A percentile compares a stretch with the other conserved stretches of the same genome.
These are phyloP conservation scores for Xylaria cubensis DNA, from an alignment of 495 filamentous ascomycete genomes.

Conservation along the genomic window DNA sequence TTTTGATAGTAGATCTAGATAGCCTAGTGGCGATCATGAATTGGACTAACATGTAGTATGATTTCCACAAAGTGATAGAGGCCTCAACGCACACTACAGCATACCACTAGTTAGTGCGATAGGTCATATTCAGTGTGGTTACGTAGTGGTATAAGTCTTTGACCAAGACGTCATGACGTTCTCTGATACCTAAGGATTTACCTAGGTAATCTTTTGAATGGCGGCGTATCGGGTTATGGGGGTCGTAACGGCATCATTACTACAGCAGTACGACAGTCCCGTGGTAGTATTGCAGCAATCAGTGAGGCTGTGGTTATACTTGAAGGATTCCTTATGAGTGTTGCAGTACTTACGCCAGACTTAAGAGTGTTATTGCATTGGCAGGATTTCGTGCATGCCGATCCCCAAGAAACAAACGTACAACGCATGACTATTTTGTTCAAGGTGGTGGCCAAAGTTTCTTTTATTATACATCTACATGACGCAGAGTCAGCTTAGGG, in stretches of 20 bases:
- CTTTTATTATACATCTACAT: constrained; percentile 25
- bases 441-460: constrained; percentile 14
- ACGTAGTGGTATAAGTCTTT: background rate
- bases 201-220: background rate
- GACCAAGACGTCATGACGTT: background rate
- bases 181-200: background rate
- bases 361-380: background rate
- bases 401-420: background rate
- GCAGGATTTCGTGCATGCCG: constrained; percentile 20
- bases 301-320: background rate
- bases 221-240: background rate
- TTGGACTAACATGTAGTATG: too few relatives aligned
- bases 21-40: background rate
- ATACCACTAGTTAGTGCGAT: background rate
- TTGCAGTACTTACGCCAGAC: background rate
- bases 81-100: background rate
- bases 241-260: background rate
- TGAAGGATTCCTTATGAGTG: constrained; percentile 1
- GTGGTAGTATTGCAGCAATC: background rate
- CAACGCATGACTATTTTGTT: constrained; percentile 16
- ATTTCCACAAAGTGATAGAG: too few relatives aligned
- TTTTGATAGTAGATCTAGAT: background rate
- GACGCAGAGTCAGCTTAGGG: constrained; percentile 24
- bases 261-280: background rate
- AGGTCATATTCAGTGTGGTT: background rate